Percentiles rank a stretch among this genome's conserved stretches.
Conservation (phyloP, 2,329 filamentous ascomycete genomes). For the Phialemonium atrogriseum region DNA sequence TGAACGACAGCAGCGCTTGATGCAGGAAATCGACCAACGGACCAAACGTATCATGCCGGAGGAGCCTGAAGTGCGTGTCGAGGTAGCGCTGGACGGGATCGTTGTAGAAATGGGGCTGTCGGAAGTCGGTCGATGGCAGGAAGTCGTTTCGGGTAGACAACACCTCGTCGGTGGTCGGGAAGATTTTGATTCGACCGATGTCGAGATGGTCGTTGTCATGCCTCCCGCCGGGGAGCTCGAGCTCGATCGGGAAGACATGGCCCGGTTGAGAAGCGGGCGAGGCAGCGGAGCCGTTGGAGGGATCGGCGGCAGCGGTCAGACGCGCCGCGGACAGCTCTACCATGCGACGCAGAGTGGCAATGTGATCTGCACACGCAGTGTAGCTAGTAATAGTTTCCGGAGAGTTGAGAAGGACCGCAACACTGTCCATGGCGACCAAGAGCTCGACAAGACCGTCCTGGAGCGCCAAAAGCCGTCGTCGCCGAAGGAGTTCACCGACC, state of each 20-base stretch:
- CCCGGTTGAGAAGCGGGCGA: neutral
- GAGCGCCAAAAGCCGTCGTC: neutral
- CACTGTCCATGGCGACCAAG: neutral
- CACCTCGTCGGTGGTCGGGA: constrained; percentile 36
- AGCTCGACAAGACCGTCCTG: neutral
- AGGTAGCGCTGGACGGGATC: constrained; percentile 11
- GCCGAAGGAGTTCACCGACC: neutral
- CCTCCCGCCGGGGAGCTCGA: constrained; percentile 18
- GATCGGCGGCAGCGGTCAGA: no score
- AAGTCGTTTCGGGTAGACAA: constrained; percentile 25
- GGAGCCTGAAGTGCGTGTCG: constrained; percentile 10
- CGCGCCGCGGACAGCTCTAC: no score
- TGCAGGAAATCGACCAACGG: constrained; percentile 11
- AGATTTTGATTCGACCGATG: constrained; percentile 32
- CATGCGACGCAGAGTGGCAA: no score
- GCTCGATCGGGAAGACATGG: constrained; percentile 19
- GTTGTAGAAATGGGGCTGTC: constrained; percentile 27
- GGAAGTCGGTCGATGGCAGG: constrained; percentile 28
- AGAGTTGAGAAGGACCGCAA: neutral
- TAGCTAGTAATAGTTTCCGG: neutral
- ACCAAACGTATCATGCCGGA: constrained; percentile 10
- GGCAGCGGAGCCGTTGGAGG: neutral
- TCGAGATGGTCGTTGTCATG: constrained; percentile 38
- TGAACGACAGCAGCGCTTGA: constrained; percentile 4
- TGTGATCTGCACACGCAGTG: neutral